Percentiles rank a stretch among this genome's conserved stretches.
Evolutionary conservation across 257 asterid genomes (phyloP).

Genomic region (Solanum pimpinellifolium): DNA sequence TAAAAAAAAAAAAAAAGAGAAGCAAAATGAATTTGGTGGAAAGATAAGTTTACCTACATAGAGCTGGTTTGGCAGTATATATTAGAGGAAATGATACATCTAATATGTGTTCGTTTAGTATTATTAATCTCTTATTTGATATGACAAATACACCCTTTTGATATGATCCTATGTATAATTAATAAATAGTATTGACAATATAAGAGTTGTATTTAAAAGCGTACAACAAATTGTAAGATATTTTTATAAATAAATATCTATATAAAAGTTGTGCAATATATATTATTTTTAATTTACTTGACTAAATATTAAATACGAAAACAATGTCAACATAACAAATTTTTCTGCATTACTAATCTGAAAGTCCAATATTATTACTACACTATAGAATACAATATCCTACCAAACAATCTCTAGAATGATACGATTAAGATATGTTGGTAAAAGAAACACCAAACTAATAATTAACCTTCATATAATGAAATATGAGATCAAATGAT

Average conservation of each 20-base stretch:
- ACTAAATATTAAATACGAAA: background rate
- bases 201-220: background rate
- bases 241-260: background rate
- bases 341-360: background rate
- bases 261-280: background rate
- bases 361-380: background rate
- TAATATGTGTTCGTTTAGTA: background rate
- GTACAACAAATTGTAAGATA: accelerated
- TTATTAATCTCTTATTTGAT: background rate
- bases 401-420: background rate
- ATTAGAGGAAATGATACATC: background rate
- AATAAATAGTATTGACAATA: background rate
- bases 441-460: background rate
- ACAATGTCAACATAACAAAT: background rate
- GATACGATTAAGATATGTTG: background rate
- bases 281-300: background rate
- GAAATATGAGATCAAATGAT: background rate
- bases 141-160: background rate
- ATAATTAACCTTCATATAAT: background rate
- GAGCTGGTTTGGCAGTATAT: background rate
- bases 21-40: background rate
- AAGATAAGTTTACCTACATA: background rate
- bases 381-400: background rate
- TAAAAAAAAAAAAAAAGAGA: background rate
- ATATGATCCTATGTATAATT: background rate